Percentiles rank a stretch among this genome's conserved stretches.
phyloP scores from a whole-genome alignment of 495 filamentous ascomycete species.

The Pseudoneurospora amorphoporcata region DNA sequence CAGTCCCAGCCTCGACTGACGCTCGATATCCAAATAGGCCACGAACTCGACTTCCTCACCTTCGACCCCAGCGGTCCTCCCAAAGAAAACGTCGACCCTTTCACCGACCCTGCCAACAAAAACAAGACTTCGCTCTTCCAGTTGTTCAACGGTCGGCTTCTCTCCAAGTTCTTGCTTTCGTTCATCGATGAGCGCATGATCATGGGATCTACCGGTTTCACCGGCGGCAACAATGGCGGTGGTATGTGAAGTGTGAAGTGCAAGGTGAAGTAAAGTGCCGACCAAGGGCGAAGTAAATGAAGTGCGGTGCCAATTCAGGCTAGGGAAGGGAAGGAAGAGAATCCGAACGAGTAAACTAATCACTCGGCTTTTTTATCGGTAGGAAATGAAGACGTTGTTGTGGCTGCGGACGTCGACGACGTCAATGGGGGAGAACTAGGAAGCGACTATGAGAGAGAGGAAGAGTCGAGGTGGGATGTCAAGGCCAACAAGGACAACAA shows the following conservation, averaged over 20 bases:
- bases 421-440: neutral
- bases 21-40: conserved; percentile 17
- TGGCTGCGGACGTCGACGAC: neutral
- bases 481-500: too few relatives aligned
- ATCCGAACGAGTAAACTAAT: neutral
- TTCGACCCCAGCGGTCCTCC: conserved; percentile 34
- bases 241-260: neutral
- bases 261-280: neutral
- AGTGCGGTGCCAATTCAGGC: neutral
- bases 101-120: neutral
- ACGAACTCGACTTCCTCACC: conserved; percentile 37
- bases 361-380: neutral
- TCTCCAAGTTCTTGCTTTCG: conserved; percentile 39
- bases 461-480: neutral
- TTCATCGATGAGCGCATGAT: conserved; percentile 32
- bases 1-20: neutral
- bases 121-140: neutral
- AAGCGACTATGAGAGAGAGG: neutral
- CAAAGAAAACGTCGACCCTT: conserved; percentile 22
- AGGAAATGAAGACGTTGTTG: neutral
- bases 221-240: neutral
- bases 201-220: neutral
- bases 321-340: too few relatives aligned
- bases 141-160: conserved; percentile 35
- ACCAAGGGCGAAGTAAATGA: neutral